Evolutionary conservation across 2,329 filamentous ascomycete species (phyloP), one percentile per base, ranked within the genome.

Genomic region (Aspergillus sp.): DNA sequence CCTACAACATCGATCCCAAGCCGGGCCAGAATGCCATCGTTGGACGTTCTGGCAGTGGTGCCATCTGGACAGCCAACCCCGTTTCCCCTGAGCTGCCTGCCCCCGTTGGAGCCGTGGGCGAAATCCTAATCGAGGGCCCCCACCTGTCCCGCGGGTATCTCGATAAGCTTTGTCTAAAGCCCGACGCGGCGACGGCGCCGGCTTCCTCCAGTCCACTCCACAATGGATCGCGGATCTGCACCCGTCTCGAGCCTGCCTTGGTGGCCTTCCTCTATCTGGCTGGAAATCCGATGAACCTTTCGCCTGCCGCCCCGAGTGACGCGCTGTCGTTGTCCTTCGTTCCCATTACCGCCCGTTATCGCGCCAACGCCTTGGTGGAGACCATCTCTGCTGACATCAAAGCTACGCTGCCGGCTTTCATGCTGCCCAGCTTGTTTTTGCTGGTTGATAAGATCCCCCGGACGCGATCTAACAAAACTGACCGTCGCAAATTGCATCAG

Each of bases 91-190:
- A 65, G 23, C 62, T 54, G 9, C 57, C 67, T 1, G 56, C 66
- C 31, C 70, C 70, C 1, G 53, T 70, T 15, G 70, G 69, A 8
- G 68, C 67, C 2, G 58, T 70, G 0, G 70, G 70, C 2, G 70
- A 72, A 50, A 58, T 72, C 5, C 44, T 71, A 3, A 62, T 71
- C 8, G 68, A 71, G 55, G 69, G 69, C 0, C 66, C 68, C 0
- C 66, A 69, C 37, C 54, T 70, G 6, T 60, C 68, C 11, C 61
- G 63, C 4, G 66, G 67, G 1, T 70, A 70, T 44, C 58, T 70
- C 7, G 66, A 70, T 27, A 44, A 64, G 19, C 51, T 62, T 0
- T 60, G 52, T 24, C 56, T 54, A 3, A 59, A 59, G 17, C 45
- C 64, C 0, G 58, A 64, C 17, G 17, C 1, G 17, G 1, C n/a